phyloP scores from a whole-genome alignment of 768 basidiomycete species.

The Tulasnella sp. region DNA sequence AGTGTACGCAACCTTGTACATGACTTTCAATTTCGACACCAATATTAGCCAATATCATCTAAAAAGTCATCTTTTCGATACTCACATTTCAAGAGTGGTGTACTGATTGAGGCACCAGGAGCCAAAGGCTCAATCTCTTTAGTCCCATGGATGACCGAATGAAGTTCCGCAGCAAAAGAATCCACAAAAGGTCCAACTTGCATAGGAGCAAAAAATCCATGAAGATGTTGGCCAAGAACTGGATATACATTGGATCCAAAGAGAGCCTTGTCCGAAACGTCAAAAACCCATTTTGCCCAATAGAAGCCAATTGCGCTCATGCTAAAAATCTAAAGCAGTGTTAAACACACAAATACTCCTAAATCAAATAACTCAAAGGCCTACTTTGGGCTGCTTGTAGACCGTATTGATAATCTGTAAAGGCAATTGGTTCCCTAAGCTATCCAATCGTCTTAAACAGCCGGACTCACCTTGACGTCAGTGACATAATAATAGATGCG shows the following conservation, averaged over 20 bases:
- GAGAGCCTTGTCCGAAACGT: constrained; percentile 5
- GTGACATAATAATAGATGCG: constrained; percentile 3
- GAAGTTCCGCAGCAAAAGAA: not conserved
- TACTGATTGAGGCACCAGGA: not conserved
- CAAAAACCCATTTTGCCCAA: constrained; percentile 2
- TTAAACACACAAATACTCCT: not conserved
- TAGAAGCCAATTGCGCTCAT: not conserved
- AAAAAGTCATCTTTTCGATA: too few relatives aligned
- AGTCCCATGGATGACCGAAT: not conserved
- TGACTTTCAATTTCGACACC: not conserved
- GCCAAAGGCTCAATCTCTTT: not conserved
- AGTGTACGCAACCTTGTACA: constrained; percentile 1
- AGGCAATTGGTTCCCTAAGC: too few relatives aligned
- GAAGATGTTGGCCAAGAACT: not conserved
- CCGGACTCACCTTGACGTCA: not conserved
- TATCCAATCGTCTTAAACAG: too few relatives aligned
- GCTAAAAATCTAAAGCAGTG: not conserved
- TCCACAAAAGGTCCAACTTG: constrained; percentile 4
- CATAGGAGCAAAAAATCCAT: not conserved
- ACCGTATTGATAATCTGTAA: constrained; percentile 9
- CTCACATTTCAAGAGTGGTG: not conserved
- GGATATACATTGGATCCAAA: not conserved
- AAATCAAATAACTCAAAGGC: not conserved
- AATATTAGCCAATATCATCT: too few relatives aligned
- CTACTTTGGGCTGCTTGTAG: constrained; percentile 15